These are phyloP conservation scores for Trametes coccinea DNA, from an alignment of 768 basidiomycete genomes.

Conservation along the genomic window DNA sequence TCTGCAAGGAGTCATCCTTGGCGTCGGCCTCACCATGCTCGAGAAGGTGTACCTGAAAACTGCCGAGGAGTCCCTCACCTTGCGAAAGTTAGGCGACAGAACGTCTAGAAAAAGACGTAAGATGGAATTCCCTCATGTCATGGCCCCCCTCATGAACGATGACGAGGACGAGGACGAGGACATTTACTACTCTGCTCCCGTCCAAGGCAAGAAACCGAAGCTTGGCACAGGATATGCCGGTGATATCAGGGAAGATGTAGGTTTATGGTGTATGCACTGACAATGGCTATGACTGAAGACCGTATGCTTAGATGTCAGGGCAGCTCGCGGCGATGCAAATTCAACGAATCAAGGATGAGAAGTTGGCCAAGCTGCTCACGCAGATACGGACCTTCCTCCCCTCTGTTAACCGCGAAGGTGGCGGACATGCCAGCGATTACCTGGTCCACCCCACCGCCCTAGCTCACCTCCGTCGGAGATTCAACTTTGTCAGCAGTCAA, in stretches of 20 bases:
- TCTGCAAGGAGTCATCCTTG: conserved; percentile 85
- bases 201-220: conserved; percentile 63
- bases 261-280: conserved; percentile 29
- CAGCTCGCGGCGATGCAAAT: conserved; percentile 73
- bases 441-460: conserved; percentile 90
- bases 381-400: conserved; percentile 85
- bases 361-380: conserved; percentile 64
- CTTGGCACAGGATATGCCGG: conserved; percentile 90
- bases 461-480: conserved; percentile 87
- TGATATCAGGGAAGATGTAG: conserved; percentile 79
- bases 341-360: conserved; percentile 76
- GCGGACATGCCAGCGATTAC: conserved; percentile 84
- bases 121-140: conserved; percentile 31
- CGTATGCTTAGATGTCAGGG: conserved; percentile 45
- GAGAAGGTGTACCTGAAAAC: conserved; percentile 71
- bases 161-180: conserved; percentile 59
- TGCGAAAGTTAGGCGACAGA: conserved; percentile 23
- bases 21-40: conserved; percentile 87
- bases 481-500: conserved; percentile 84
- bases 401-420: conserved; percentile 70
- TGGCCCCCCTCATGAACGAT: conserved; percentile 29
- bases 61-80: conserved; percentile 36
- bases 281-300: background rate
- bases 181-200: conserved; percentile 42
- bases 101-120: conserved; percentile 46